Base-by-base conservation (phyloP, 2,329 filamentous ascomycete species). In the Fusarium nygamai region DNA sequence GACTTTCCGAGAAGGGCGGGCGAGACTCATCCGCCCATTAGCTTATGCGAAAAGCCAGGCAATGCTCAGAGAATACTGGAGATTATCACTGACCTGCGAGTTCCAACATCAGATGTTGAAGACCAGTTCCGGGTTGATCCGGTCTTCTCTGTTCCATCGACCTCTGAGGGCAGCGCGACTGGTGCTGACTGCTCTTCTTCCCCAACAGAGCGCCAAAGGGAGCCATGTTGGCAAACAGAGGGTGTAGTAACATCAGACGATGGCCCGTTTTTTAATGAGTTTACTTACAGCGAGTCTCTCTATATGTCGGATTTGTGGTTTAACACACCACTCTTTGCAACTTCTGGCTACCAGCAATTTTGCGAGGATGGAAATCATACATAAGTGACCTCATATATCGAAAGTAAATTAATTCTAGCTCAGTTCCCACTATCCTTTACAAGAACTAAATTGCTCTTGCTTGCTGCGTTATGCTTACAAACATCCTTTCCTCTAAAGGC, bases 401-500 rank as follows among this genome's bases (percentile, higher is more conserved):
- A 47, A 22, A 29, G 19, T 29, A 5, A 9, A 48, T 11, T 4
- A 20, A n/a, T 22, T 17, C 14, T 5, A 48, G 20, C 46, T 48
- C 11, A 51, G 22, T 17, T 36, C 4, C 27, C 38, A 6, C 17
- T 44, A 16, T 33, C 59, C 8, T 41, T 47, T 0, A 47, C 16
- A 2, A 73, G 51, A 10, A 73, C 65, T 4, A 73, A 36, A 36
- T 73, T 69, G 17, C 41, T 66, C 29, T 73, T 73, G 10, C 27
- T 73, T 22, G 69, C 70, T 41, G 70, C 69, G 39, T 73, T 60
- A 34, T 73, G 69, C 19, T 73, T 73, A 31, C 69, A 73, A 33
- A 66, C 69, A 39, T 57, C 31, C 51, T 73, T 73, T 6, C 70
- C 70, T 48, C 70, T 61, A 24, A 74, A 60, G 1, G 71, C 67